phyloP scores from a whole-genome alignment of 2,329 filamentous ascomycete species.

The Pseudogymnoascus sp. region DNA sequence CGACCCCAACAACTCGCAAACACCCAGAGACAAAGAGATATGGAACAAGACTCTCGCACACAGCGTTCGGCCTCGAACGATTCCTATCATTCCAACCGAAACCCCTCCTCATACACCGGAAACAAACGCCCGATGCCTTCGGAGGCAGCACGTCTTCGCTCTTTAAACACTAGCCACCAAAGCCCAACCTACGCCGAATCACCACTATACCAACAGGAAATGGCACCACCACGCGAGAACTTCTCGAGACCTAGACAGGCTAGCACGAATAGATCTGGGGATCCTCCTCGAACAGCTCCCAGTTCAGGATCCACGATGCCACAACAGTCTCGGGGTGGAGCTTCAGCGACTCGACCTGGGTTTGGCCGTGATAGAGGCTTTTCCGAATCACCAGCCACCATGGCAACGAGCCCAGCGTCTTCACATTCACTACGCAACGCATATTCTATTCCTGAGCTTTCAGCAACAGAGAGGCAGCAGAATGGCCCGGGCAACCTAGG shows the following conservation, averaged over 20 bases:
- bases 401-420: slow-evolving; percentile 12
- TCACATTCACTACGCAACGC: slow-evolving; percentile 23
- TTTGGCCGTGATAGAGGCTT: slow-evolving; percentile 24
- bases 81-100: not conserved
- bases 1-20: not conserved
- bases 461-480: slow-evolving; percentile 24
- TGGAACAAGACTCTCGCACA: slow-evolving; percentile 1
- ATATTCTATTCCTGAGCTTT: slow-evolving; percentile 28
- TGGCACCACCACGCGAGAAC: slow-evolving; percentile 19
- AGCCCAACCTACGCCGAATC: slow-evolving; percentile 23
- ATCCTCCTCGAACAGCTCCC: slow-evolving; percentile 22
- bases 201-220: slow-evolving; percentile 18
- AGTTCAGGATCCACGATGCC: slow-evolving; percentile 20
- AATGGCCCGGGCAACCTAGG: slow-evolving; percentile 25
- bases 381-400: slow-evolving; percentile 19
- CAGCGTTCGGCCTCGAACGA: slow-evolving; percentile 4
- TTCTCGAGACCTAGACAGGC: slow-evolving; percentile 26
- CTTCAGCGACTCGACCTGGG: slow-evolving; percentile 15
- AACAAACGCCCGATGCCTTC: slow-evolving; percentile 18
- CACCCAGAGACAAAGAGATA: slow-evolving; percentile 1
- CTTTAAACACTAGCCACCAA: slow-evolving; percentile 26
- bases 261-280: slow-evolving; percentile 23
- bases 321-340: slow-evolving; percentile 18
- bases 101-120: not conserved
- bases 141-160: slow-evolving; percentile 27